Base-by-base conservation (phyloP, 2,329 filamentous ascomycete species). In the Exophiala sp. region DNA sequence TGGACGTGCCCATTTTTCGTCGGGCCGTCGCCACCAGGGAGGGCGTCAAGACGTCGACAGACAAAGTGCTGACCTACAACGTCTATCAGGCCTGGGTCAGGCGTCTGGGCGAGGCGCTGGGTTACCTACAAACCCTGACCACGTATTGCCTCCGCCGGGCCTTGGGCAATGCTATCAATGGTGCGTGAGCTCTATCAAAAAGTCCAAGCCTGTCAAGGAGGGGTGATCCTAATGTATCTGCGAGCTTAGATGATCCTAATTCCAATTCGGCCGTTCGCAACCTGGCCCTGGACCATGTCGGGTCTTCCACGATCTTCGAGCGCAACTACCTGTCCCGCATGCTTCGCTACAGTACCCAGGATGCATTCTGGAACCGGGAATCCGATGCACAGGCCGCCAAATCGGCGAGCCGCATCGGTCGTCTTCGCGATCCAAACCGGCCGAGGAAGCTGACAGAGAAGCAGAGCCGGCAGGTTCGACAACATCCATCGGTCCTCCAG, bases 291-390 rank as follows among this genome's bases (percentile, higher is more conserved):
- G 34, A 48, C 20, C n/a, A 48, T 39, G n/a, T 48, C 14, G 33
- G 18, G 20, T 48, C 45, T 36, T 48, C 33, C 12, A 39, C 45
- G 45, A 48, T 48, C 45, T 48, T 48, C 36, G 34, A 48, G 38
- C 45, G 45, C 11, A 48, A 48, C 18, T 48, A 48, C 18, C 45
- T 48, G 10, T 48, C 45, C 39, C 45, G 45, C 10, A 48, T 48
- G 9, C 12, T 48, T 38, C 45, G 45, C 34, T 48, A 48, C 21
- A 48, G 45, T 39, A 48, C 34, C 5, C n/a, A 48, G 29, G 33
- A 48, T 24, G 18, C 11, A 24, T 48, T 48, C 36, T 48, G 12
- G 33, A 29, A 48, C 45, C 45, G 45, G 7, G 45, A 48, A 24
- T 20, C 45, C 18, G 21, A 39, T 39, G 11, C 12, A 18, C 11